phyloP scores from a whole-genome alignment of 202 grass and related monocot genomes.

The Bolboschoenoplectus hybrid region DNA sequence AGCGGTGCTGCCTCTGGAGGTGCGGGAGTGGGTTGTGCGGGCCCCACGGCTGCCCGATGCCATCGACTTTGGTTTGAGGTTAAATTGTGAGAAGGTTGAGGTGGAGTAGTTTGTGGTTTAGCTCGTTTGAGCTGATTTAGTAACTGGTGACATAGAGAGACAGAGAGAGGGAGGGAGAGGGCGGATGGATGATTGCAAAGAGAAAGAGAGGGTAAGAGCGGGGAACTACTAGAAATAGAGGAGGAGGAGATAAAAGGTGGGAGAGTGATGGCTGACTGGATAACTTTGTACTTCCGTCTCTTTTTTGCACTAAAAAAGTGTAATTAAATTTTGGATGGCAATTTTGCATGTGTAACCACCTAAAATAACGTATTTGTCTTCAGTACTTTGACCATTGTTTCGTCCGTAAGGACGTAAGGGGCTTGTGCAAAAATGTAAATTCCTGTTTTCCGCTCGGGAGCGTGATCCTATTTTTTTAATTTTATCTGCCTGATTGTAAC shows the following conservation, averaged over 20 bases:
- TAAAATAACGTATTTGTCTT: background rate
- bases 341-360: background rate
- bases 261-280: slow-evolving; percentile 24
- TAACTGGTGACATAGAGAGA: background rate
- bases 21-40: slow-evolving; percentile 56
- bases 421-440: too few relatives aligned
- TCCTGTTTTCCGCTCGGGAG: too few relatives aligned
- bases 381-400: background rate
- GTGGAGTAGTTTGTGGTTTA: background rate
- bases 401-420: background rate
- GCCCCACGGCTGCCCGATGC: slow-evolving; percentile 68
- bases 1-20: slow-evolving; percentile 66
- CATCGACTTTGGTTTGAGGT: slow-evolving; percentile 42
- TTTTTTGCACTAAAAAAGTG: background rate
- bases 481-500: background rate
- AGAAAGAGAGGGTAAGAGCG: background rate
- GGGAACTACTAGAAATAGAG: background rate
- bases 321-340: background rate
- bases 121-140: background rate
- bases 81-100: background rate
- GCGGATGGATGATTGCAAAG: background rate
- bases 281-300: background rate
- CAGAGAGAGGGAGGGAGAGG: background rate
- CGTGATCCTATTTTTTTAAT: too few relatives aligned
- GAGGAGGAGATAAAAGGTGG: slow-evolving; percentile 22